Conservation (phyloP, 768 basidiomycete genomes). For the Arthromyces matolae region DNA sequence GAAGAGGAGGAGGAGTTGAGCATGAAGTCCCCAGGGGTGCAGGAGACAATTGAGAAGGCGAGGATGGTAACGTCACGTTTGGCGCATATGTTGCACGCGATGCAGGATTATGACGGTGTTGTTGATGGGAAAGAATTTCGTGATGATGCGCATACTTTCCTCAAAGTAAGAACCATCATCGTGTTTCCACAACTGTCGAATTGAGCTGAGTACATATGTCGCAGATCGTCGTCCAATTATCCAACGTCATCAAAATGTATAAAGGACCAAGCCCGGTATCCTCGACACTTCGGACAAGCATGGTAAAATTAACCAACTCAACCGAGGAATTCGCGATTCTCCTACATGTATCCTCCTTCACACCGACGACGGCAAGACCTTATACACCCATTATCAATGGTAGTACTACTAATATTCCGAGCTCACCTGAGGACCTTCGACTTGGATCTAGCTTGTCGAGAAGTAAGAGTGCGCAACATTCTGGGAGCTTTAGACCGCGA, state of each 20-base stretch:
- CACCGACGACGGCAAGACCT: constrained; percentile 52
- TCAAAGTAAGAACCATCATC: constrained; percentile 55
- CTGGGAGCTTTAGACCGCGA: constrained; percentile 36
- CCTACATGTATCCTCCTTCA: constrained; percentile 79
- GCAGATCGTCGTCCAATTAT: constrained; percentile 74
- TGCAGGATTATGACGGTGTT: constrained; percentile 53
- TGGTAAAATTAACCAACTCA: constrained; percentile 74
- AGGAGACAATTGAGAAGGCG: constrained; percentile 56
- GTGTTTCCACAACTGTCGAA: no score
- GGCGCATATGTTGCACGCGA: constrained; percentile 49
- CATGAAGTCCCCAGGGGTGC: constrained; percentile 39
- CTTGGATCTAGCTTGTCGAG: constrained; percentile 56
- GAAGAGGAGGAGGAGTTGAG: constrained; percentile 44
- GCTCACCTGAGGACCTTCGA: constrained; percentile 46
- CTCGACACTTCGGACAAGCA: constrained; percentile 60
- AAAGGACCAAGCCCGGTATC: constrained; percentile 53
- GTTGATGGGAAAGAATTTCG: constrained; percentile 61
- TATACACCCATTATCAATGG: constrained; percentile 62
- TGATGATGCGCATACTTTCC: constrained; percentile 76
- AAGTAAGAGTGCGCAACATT: constrained; percentile 51
- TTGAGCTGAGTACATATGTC: not conserved
- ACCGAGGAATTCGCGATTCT: constrained; percentile 88
- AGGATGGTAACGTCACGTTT: constrained; percentile 62
- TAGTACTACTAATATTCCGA: constrained; percentile 18
- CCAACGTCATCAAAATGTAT: constrained; percentile 66